These are phyloP conservation scores for Ichthyophthirius multifiliis DNA, from an alignment of 169 alveolate species.

Conservation along the genomic window DNA sequence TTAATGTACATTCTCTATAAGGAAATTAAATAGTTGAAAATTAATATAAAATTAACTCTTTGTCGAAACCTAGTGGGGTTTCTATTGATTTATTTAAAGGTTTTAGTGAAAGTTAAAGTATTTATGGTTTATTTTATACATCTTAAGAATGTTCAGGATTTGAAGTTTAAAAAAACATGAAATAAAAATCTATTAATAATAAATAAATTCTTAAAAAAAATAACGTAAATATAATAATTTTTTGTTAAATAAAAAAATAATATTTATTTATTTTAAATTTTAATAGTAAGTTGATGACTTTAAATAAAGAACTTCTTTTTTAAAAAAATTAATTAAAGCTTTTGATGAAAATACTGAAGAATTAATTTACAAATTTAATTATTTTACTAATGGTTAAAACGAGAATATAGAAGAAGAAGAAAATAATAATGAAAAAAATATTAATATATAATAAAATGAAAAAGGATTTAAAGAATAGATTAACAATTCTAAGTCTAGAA, in stretches of 20 bases:
- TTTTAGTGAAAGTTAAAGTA: no score
- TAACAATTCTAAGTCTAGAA: background rate
- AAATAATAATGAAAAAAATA: no score
- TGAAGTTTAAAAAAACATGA: no score
- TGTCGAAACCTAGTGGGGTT: background rate
- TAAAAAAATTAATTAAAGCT: background rate
- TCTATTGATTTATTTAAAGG: background rate
- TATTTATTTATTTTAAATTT: background rate
- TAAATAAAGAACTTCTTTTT: background rate
- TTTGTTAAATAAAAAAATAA: no score
- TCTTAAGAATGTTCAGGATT: no score
- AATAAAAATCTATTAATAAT: no score
- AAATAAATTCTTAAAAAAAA: no score
- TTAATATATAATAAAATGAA: background rate
- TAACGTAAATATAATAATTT: no score
- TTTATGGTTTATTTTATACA: no score
- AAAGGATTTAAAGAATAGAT: background rate
- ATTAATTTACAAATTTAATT: background rate
- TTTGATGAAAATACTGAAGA: constrained; percentile 10
- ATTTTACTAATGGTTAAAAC: background rate
- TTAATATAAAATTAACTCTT: background rate
- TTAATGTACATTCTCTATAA: background rate
- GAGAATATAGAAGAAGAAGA: constrained; percentile 2
- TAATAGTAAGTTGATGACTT: background rate
- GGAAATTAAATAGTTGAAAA: background rate